These are phyloP conservation scores for Scheffersomyces stipitis DNA, from an alignment of 805 yeast genomes.

Conservation along the genomic window DNA sequence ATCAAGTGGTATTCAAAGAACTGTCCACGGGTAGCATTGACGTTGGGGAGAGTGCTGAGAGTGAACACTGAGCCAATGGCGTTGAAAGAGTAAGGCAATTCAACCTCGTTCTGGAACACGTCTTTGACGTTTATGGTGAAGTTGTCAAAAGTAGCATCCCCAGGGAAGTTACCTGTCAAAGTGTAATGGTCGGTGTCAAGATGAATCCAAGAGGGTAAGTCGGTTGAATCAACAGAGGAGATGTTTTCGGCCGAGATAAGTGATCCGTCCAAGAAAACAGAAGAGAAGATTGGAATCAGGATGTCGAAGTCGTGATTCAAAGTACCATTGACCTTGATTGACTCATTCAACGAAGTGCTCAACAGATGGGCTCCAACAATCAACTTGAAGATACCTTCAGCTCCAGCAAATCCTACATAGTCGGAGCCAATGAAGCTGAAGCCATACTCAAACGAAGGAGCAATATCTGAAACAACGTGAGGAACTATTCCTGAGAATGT, in stretches of 20 bases:
- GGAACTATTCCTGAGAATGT: constrained; percentile 89
- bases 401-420: constrained; percentile 69
- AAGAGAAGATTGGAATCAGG: constrained; percentile 58
- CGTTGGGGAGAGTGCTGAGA: constrained; percentile 48
- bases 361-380: constrained; percentile 88
- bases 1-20: constrained; percentile 58
- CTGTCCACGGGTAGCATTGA: constrained; percentile 67
- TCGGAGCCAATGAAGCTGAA: constrained; percentile 81
- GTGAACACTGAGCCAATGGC: constrained; percentile 58
- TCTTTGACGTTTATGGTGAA: constrained; percentile 63
- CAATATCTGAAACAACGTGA: constrained; percentile 76
- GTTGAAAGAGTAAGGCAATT: constrained; percentile 56
- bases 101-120: constrained; percentile 57
- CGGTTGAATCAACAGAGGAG: constrained; percentile 47
- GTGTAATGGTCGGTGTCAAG: constrained; percentile 39
- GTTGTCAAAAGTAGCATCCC: constrained; percentile 34
- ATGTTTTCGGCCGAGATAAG: constrained; percentile 51
- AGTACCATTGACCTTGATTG: constrained; percentile 65
- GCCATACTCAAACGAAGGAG: constrained; percentile 75
- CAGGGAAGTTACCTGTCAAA: constrained; percentile 59
- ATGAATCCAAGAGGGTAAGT: constrained; percentile 63
- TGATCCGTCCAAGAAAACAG: constrained; percentile 64
- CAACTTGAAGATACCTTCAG: constrained; percentile 65
- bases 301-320: constrained; percentile 53
- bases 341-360: constrained; percentile 60